Percentiles rank a stretch among this genome's conserved stretches.
Evolutionary conservation across 345 rosid genomes (phyloP).

Genomic region (Raphanus sativus): DNA sequence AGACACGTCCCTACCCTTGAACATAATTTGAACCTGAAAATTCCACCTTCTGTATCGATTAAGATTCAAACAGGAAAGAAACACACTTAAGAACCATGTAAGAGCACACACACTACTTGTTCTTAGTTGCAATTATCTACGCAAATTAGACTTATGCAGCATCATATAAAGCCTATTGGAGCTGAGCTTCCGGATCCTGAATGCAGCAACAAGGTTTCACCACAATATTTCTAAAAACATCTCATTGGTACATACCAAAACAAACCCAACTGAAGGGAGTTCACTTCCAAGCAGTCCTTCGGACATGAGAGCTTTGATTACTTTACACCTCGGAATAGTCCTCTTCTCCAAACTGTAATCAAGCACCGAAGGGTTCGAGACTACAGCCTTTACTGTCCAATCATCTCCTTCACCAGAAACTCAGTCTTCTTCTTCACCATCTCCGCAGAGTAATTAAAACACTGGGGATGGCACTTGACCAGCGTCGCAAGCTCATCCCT

Average conservation of each 20-base stretch:
- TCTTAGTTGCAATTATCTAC: neutral
- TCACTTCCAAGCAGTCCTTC: neutral
- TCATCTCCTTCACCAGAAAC: conserved; percentile 41
- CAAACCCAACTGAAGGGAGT: neutral
- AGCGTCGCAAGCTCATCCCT: neutral
- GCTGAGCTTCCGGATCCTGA: too few relatives aligned
- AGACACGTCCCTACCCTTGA: neutral
- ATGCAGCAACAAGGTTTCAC: too few relatives aligned
- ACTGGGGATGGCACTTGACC: neutral
- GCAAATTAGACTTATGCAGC: neutral
- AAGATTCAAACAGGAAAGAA: neutral
- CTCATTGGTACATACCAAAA: neutral
- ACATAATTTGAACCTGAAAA: neutral
- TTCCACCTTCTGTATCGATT: neutral
- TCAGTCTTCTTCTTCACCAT: neutral
- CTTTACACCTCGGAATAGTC: conserved; percentile 38
- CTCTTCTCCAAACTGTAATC: conserved; percentile 35
- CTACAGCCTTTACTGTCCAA: conserved; percentile 18
- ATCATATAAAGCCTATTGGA: too few relatives aligned
- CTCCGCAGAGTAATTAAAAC: neutral
- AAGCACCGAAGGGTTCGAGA: too few relatives aligned
- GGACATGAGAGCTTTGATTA: neutral
- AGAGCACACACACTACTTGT: neutral
- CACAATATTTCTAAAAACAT: neutral
- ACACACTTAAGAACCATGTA: neutral